Evolutionary conservation across 73 alveolate species (phyloP).

Genomic region (Paramecium biaurelia): DNA sequence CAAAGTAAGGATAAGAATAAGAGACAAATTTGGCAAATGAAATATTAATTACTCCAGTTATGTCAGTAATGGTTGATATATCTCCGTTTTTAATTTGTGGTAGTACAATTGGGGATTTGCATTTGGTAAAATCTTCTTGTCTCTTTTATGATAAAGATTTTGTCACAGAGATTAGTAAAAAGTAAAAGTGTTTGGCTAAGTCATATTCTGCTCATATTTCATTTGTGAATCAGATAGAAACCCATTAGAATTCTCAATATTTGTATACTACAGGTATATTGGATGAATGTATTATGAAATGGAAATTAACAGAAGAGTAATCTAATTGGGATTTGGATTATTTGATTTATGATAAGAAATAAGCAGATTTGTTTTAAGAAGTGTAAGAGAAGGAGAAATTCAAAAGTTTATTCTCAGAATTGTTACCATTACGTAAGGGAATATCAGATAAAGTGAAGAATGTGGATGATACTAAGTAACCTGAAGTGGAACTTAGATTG

Average conservation of each 20-base stretch:
- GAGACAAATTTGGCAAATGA: slow-evolving; percentile 35
- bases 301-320: slow-evolving; percentile 61
- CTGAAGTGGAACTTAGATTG: slow-evolving; percentile 55
- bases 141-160: slow-evolving; percentile 57
- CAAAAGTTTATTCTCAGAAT: slow-evolving; percentile 65
- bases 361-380: slow-evolving; percentile 77
- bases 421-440: slow-evolving; percentile 72
- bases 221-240: slow-evolving; percentile 52
- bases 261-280: slow-evolving; percentile 48
- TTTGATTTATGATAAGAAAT: slow-evolving; percentile 77
- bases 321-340: slow-evolving; percentile 75
- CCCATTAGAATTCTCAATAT: slow-evolving; percentile 38
- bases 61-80: slow-evolving; percentile 53
- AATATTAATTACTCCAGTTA: background rate
- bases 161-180: background rate
- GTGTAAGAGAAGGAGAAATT: slow-evolving; percentile 69
- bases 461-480: slow-evolving; percentile 66
- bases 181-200: slow-evolving; percentile 58
- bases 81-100: slow-evolving; percentile 42
- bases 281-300: slow-evolving; percentile 64
- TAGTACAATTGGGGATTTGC: slow-evolving; percentile 53
- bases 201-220: slow-evolving; percentile 63
- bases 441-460: slow-evolving; percentile 76
- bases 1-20: background rate
- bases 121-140: slow-evolving; percentile 47